A percentile compares a stretch with the other conserved stretches of the same genome.
Conservation (phyloP, 2,329 filamentous ascomycete genomes). For the Botrytis galanthina region DNA sequence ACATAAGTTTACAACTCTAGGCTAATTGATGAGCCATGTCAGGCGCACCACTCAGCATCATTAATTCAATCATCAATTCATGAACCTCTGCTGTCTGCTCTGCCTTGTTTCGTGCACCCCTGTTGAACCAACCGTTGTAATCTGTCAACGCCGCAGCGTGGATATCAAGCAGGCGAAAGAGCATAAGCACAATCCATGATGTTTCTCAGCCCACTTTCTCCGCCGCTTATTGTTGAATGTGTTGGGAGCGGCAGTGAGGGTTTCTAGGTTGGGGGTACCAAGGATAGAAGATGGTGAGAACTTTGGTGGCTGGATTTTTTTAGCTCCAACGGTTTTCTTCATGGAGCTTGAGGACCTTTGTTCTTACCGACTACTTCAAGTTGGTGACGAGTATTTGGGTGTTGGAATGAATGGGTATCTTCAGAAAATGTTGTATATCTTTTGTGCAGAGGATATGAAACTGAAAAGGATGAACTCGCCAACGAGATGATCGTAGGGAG, state of each 20-base stretch:
- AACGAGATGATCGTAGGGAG: background rate
- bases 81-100: background rate
- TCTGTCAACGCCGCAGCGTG: background rate
- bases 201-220: background rate
- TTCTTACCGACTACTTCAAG: background rate
- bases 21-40: background rate
- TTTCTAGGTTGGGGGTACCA: background rate
- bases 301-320: background rate
- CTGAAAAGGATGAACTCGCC: background rate
- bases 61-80: background rate
- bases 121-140: background rate
- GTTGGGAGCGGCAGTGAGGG: background rate
- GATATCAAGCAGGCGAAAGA: background rate
- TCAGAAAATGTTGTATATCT: background rate
- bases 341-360: background rate
- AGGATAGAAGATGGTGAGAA: background rate
- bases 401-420: background rate
- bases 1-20: background rate
- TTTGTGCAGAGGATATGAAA: background rate
- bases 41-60: background rate
- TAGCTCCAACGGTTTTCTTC: slow-evolving; percentile 1
- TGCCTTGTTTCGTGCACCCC: background rate
- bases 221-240: background rate
- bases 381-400: background rate
- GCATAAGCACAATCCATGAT: background rate